These are phyloP conservation scores for Pilaira anomala DNA, from an alignment of 192 early-diverging fungal genomes.

Conservation along the genomic window DNA sequence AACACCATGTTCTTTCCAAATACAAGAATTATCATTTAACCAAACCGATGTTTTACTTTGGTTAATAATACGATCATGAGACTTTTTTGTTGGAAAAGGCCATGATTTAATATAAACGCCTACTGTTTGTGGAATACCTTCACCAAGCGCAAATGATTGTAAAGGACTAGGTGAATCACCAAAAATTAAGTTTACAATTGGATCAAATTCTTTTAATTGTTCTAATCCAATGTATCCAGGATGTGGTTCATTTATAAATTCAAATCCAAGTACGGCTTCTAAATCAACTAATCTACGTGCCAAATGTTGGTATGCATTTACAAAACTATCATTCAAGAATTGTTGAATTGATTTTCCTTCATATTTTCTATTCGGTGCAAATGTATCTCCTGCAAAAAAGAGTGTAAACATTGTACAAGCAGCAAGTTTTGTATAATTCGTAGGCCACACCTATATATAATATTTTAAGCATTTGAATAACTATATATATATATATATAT, in stretches of 20 bases:
- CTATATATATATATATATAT: neutral
- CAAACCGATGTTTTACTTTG: slow-evolving; percentile 54
- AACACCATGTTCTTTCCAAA: slow-evolving; percentile 78
- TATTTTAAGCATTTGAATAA: neutral
- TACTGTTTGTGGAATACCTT: slow-evolving; percentile 66
- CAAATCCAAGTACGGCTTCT: slow-evolving; percentile 71
- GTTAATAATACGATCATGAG: slow-evolving; percentile 56
- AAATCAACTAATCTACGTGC: slow-evolving; percentile 64
- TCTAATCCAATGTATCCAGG: slow-evolving; percentile 74
- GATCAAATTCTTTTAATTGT: slow-evolving; percentile 58
- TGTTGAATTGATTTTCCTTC: slow-evolving; percentile 63
- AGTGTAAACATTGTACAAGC: slow-evolving; percentile 83
- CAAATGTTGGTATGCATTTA: slow-evolving; percentile 66
- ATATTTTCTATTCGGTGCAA: slow-evolving; percentile 66
- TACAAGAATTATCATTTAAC: slow-evolving; percentile 57
- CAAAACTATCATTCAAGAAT: slow-evolving; percentile 64
- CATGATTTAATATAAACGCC: slow-evolving; percentile 75
- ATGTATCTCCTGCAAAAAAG: slow-evolving; percentile 74
- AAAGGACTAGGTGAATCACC: slow-evolving; percentile 68
- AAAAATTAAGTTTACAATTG: slow-evolving; percentile 62
- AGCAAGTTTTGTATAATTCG: slow-evolving; percentile 85
- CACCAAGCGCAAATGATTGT: slow-evolving; percentile 73
- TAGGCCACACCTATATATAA: slow-evolving; percentile 70
- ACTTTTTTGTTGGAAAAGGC: slow-evolving; percentile 67
- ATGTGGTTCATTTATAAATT: slow-evolving; percentile 56